phyloP scores from a whole-genome alignment of 257 asterid genomes.

The Anisodus tanguticus region DNA sequence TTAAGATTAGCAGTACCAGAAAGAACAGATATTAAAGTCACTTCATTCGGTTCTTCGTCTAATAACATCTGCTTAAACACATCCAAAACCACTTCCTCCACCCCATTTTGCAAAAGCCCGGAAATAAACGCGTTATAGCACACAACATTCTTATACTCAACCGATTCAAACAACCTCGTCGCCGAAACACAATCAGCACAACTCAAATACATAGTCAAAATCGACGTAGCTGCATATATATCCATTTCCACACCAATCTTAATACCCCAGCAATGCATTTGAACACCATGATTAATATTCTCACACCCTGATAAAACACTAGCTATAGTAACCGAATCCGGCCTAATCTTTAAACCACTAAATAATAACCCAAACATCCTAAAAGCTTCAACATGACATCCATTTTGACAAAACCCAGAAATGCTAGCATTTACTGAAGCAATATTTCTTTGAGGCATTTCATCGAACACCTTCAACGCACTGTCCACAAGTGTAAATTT shows the following conservation, averaged over 20 bases:
- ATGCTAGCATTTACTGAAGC: slow-evolving; percentile 60
- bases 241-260: slow-evolving; percentile 75
- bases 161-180: slow-evolving; percentile 53
- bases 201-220: slow-evolving; percentile 71
- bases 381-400: slow-evolving; percentile 50
- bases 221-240: slow-evolving; percentile 63
- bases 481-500: slow-evolving; percentile 47
- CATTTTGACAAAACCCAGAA: slow-evolving; percentile 75
- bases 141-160: slow-evolving; percentile 58
- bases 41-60: slow-evolving; percentile 51
- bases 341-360: slow-evolving; percentile 40
- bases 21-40: slow-evolving; percentile 62
- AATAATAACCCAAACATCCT: slow-evolving; percentile 42
- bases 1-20: slow-evolving; percentile 73
- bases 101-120: slow-evolving; percentile 69
- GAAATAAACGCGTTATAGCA: slow-evolving; percentile 77
- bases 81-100: slow-evolving; percentile 47
- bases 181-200: slow-evolving; percentile 59
- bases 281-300: slow-evolving; percentile 49
- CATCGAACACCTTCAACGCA: slow-evolving; percentile 78
- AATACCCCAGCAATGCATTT: slow-evolving; percentile 72
- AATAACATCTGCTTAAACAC: slow-evolving; percentile 64
- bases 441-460: slow-evolving; percentile 61
- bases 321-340: slow-evolving; percentile 75
- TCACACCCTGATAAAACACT: slow-evolving; percentile 60